These are phyloP conservation scores for Aquilaria yunnanensis DNA, from an alignment of 345 rosid genomes.

Conservation along the genomic window DNA sequence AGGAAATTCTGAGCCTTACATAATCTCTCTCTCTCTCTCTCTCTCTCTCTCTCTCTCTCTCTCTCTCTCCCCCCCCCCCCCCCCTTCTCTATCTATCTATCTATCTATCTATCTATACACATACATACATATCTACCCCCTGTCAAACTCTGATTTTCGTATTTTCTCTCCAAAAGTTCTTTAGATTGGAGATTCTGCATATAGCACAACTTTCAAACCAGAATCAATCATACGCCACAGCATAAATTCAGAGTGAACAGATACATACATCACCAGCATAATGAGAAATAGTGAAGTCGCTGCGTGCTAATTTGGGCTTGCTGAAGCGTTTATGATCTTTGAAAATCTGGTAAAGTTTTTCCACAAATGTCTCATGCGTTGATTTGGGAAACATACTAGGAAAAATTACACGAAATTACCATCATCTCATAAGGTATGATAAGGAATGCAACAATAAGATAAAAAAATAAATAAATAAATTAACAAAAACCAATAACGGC, in stretches of 20 bases:
- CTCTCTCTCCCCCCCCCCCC: too few relatives aligned
- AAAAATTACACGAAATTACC: background rate
- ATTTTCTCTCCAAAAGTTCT: too few relatives aligned
- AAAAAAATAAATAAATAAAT: slow-evolving; percentile 1
- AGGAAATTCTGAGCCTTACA: too few relatives aligned
- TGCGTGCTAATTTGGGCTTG: slow-evolving; percentile 68
- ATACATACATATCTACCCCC: too few relatives aligned
- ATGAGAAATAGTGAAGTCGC: slow-evolving; percentile 68
- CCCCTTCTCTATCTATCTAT: too few relatives aligned
- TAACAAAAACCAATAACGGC: slow-evolving; percentile 5
- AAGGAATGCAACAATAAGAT: slow-evolving; percentile 3
- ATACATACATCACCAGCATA: slow-evolving; percentile 68
- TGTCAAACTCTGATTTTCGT: too few relatives aligned
- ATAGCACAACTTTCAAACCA: too few relatives aligned
- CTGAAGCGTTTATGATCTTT: slow-evolving; percentile 67
- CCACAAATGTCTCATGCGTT: slow-evolving; percentile 77
- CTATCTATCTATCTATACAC: too few relatives aligned
- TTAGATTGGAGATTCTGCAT: too few relatives aligned
- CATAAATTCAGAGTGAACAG: background rate
- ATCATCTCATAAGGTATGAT: background rate
- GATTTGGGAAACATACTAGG: slow-evolving; percentile 80
- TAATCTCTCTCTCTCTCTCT: too few relatives aligned
- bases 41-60: too few relatives aligned
- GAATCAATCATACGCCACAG: too few relatives aligned
- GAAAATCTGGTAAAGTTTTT: slow-evolving; percentile 72